phyloP scores from a whole-genome alignment of 768 basidiomycete species.

The Russula olivacea region DNA sequence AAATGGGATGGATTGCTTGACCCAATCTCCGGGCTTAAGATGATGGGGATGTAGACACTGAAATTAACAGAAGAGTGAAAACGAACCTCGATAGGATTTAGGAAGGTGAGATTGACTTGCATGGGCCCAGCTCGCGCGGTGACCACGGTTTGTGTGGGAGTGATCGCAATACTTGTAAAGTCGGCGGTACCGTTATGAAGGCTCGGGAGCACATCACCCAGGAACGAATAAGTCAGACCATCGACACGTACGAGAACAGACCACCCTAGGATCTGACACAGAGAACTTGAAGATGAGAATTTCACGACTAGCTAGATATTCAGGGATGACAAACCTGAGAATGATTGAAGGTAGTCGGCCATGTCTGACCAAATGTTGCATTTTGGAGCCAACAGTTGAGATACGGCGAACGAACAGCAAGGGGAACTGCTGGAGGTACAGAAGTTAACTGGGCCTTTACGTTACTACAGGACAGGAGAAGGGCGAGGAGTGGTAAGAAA shows the following conservation, averaged over 20 bases:
- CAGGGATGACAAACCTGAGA: background rate
- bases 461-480: background rate
- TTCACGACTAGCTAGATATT: background rate
- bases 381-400: too few relatives aligned
- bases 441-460: too few relatives aligned
- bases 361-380: conserved; percentile 11
- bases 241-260: conserved; percentile 15
- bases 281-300: background rate
- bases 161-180: conserved; percentile 29
- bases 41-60: background rate
- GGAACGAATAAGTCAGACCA: conserved; percentile 21
- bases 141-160: conserved; percentile 35
- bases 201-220: conserved; percentile 4
- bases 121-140: conserved; percentile 34
- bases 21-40: conserved; percentile 33
- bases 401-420: conserved; percentile 30
- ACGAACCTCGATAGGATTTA: conserved; percentile 37
- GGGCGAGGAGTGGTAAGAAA: background rate
- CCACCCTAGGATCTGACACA: conserved; percentile 15
- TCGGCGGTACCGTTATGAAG: conserved; percentile 16
- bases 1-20: conserved; percentile 38
- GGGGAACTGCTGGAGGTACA: conserved; percentile 25
- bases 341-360: conserved; percentile 22
- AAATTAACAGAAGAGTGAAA: background rate
- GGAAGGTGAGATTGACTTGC: conserved; percentile 36